phyloP scores from a whole-genome alignment of 2,329 filamentous ascomycete genomes.

The Periglandula ipomoeae region DNA sequence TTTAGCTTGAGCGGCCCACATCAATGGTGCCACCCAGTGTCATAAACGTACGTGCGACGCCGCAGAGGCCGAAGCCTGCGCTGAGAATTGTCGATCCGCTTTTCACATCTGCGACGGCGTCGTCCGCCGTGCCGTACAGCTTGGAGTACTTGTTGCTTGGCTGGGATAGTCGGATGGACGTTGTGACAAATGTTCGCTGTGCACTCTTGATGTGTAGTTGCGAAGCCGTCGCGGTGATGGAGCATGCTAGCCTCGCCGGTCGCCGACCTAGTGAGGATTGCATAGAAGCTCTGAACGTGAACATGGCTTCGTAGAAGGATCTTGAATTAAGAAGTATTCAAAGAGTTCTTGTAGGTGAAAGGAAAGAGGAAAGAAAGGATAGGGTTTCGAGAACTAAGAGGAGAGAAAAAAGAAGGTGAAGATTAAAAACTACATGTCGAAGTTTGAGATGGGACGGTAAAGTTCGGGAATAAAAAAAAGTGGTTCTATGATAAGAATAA shows the following conservation, averaged over 20 bases:
- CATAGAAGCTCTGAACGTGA: not conserved
- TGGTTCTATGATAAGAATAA: not conserved
- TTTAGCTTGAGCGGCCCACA: not conserved
- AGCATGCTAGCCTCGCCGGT: not conserved
- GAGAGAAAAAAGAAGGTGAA: not conserved
- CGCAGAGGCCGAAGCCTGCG: conserved; percentile 75
- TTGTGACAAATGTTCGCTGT: conserved; percentile 7
- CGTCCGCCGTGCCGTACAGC: conserved; percentile 48
- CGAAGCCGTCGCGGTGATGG: not conserved
- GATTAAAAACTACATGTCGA: not conserved
- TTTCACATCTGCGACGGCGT: conserved; percentile 60
- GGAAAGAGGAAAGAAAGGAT: not conserved
- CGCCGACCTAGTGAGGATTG: not conserved
- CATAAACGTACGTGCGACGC: conserved; percentile 45
- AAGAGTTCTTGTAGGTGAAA: not conserved
- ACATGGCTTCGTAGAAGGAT: not conserved
- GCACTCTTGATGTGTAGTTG: not conserved
- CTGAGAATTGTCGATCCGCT: conserved; percentile 64
- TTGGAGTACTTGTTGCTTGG: conserved; percentile 31
- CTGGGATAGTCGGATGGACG: conserved; percentile 6
- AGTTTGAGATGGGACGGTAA: not conserved
- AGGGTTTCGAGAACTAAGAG: not conserved
- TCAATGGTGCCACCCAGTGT: not conserved
- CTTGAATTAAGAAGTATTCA: not conserved
- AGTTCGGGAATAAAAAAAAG: not conserved